Conservation (phyloP, 352 stramenopile species). For the Globisporangium perplexum region DNA sequence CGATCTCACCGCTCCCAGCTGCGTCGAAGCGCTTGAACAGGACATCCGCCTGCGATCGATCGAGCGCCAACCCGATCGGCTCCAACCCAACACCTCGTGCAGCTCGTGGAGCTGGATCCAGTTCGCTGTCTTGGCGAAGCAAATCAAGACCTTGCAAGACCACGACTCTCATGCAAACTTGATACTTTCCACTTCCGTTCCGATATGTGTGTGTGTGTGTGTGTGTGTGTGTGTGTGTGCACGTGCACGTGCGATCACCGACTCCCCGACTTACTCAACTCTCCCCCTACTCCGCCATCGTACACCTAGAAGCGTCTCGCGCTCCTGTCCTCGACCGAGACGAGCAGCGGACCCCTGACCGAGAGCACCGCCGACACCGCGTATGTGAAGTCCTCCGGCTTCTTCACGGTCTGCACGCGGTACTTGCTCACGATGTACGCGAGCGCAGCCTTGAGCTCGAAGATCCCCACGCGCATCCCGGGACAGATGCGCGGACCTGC, state of each 20-base stretch:
- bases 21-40: constrained; percentile 69
- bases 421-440: constrained; percentile 44
- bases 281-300: too few species aligned
- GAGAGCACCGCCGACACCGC: constrained; percentile 36
- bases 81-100: constrained; percentile 51
- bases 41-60: constrained; percentile 44
- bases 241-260: too few species aligned
- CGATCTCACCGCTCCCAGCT: constrained; percentile 70
- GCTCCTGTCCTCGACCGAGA: not conserved
- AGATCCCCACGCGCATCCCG: constrained; percentile 8
- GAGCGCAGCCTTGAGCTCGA: constrained; percentile 53
- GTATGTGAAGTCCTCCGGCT: constrained; percentile 41
- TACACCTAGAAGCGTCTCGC: not conserved
- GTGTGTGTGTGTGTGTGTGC: too few species aligned
- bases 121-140: constrained; percentile 79
- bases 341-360: constrained; percentile 25
- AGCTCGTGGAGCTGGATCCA: constrained; percentile 73
- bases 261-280: too few species aligned
- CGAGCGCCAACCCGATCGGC: constrained; percentile 45
- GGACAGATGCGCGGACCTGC: constrained; percentile 39
- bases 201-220: too few species aligned
- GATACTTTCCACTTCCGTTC: too few species aligned
- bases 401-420: constrained; percentile 35
- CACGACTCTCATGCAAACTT: too few species aligned
- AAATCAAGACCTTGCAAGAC: too few species aligned